Evolutionary conservation across 768 basidiomycete species (phyloP).

Genomic region (Nidularia sp.): DNA sequence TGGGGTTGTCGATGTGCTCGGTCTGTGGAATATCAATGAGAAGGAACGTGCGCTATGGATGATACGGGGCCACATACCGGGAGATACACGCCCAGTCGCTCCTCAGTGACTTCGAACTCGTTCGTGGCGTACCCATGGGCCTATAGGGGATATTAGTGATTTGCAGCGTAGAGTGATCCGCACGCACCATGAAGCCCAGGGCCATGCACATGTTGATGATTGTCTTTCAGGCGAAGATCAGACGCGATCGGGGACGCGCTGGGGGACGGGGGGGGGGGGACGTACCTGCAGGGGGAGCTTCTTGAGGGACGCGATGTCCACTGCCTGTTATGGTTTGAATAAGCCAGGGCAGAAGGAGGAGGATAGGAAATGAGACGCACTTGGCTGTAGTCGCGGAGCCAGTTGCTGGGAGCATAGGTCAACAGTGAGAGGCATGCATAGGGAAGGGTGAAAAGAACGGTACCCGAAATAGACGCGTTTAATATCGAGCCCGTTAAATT

Average conservation of each 20-base stretch:
- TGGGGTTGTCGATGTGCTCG: conserved; percentile 92
- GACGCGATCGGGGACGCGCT: conserved; percentile 1
- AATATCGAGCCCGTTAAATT: conserved; percentile 77
- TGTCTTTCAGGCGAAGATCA: conserved; percentile 48
- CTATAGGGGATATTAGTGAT: conserved; percentile 24
- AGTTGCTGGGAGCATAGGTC: conserved; percentile 62
- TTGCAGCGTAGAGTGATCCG: not conserved
- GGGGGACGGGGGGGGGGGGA: not conserved
- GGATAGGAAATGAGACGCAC: conserved; percentile 22
- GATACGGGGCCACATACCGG: conserved; percentile 44
- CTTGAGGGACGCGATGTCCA: conserved; percentile 78
- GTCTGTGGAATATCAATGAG: conserved; percentile 31
- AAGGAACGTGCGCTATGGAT: not conserved
- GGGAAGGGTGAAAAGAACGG: conserved; percentile 1
- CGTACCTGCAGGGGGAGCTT: conserved; percentile 65
- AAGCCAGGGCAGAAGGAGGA: not conserved
- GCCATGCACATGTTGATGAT: conserved; percentile 88
- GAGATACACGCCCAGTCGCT: conserved; percentile 81
- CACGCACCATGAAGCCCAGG: conserved; percentile 78
- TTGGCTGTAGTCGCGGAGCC: conserved; percentile 88
- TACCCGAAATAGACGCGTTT: conserved; percentile 84
- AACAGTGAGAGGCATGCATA: conserved; percentile 1
- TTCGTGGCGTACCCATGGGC: conserved; percentile 78
- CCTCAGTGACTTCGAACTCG: conserved; percentile 82
- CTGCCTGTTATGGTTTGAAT: conserved; percentile 41